These are phyloP conservation scores for Adansonia digitata DNA, from an alignment of 345 rosid species.

Conservation along the genomic window DNA sequence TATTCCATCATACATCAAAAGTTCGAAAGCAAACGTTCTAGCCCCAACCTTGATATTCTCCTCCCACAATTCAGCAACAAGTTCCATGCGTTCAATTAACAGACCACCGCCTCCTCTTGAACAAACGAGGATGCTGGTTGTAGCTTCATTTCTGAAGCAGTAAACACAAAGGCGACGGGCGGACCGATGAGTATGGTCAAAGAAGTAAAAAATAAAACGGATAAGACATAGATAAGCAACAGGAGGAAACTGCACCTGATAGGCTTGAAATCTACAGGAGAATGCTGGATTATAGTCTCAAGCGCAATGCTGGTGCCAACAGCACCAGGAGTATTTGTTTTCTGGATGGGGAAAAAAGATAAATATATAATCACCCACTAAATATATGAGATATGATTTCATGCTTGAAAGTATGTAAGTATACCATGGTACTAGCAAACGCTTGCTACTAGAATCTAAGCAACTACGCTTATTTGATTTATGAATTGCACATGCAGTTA, in stretches of 20 bases:
- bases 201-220: constrained; percentile 3
- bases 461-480: neutral
- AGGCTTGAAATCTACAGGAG: constrained; percentile 58
- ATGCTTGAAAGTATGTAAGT: neutral
- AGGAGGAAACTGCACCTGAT: constrained; percentile 42
- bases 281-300: constrained; percentile 72
- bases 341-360: constrained; percentile 36
- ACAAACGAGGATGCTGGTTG: constrained; percentile 72
- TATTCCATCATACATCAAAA: neutral
- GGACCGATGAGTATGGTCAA: neutral
- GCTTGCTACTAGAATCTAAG: neutral
- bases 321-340: constrained; percentile 76
- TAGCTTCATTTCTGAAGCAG: constrained; percentile 54
- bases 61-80: constrained; percentile 83
- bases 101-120: constrained; percentile 98
- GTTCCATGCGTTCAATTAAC: constrained; percentile 86
- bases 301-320: constrained; percentile 88
- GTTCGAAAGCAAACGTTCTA: neutral
- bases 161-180: constrained; percentile 5
- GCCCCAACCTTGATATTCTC: constrained; percentile 73
- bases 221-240: neutral
- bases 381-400: neutral
- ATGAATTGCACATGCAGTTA: neutral
- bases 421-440: neutral
- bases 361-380: neutral